Conservation (phyloP, 495 filamentous ascomycete species). For the Melanomma pulvis-pyrius region DNA sequence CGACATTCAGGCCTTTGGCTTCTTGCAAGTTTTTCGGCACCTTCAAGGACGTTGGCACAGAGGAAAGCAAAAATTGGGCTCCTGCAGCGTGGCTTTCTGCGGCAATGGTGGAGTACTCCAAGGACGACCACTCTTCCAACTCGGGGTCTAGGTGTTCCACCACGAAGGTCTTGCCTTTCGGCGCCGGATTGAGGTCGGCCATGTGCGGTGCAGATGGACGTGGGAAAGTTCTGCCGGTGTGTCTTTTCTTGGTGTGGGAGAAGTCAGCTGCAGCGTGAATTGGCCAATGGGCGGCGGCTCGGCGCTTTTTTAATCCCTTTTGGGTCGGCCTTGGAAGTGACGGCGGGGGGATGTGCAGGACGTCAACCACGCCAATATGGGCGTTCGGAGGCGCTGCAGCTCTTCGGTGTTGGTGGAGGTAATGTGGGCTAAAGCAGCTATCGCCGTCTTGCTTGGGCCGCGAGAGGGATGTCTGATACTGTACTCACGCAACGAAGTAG, state of each 20-base stretch:
- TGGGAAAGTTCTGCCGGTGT: slow-evolving; percentile 29
- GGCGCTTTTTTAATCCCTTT: slow-evolving; percentile 19
- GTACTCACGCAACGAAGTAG: not conserved
- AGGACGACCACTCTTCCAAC: slow-evolving; percentile 87
- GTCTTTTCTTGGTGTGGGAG: slow-evolving; percentile 31
- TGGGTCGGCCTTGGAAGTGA: slow-evolving; percentile 11
- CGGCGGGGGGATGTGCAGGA: slow-evolving; percentile 16
- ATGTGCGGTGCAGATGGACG: slow-evolving; percentile 10
- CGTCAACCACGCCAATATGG: slow-evolving; percentile 1
- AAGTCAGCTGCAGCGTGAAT: slow-evolving; percentile 36
- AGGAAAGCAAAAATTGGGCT: slow-evolving; percentile 80
- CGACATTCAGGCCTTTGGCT: slow-evolving; percentile 64
- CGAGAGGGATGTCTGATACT: not conserved
- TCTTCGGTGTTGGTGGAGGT: not conserved
- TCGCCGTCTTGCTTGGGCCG: not conserved
- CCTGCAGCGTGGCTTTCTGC: slow-evolving; percentile 70
- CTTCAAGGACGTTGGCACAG: slow-evolving; percentile 67
- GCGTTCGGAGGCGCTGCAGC: not conserved
- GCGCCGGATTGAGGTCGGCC: slow-evolving; percentile 24
- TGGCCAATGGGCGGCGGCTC: slow-evolving; percentile 25
- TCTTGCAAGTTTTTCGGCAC: slow-evolving; percentile 64
- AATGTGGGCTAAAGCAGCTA: not conserved
- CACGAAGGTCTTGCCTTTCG: slow-evolving; percentile 66
- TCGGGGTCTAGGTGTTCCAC: slow-evolving; percentile 94
- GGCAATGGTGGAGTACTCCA: slow-evolving; percentile 88